These are phyloP conservation scores for Phytophthora idaei DNA, from an alignment of 352 stramenopile species.

Conservation along the genomic window DNA sequence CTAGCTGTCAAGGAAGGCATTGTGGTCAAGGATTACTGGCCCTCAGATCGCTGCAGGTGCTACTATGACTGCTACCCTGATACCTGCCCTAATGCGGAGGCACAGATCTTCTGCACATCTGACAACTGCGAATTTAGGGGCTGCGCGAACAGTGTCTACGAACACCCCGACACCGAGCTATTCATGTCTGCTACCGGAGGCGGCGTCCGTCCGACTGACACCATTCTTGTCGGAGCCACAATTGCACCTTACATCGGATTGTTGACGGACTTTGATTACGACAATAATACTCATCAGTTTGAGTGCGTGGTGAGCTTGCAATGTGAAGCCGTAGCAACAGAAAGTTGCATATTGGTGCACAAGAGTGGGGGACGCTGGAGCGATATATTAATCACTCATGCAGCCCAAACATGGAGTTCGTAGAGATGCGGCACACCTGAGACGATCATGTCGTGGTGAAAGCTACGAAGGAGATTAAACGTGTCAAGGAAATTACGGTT, in stretches of 20 bases:
- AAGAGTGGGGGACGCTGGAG: background rate
- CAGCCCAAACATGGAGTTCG: constrained; percentile 1
- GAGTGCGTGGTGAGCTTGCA: background rate
- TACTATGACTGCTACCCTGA: background rate
- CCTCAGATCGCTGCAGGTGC: background rate
- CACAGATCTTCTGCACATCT: background rate
- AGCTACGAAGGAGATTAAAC: no score
- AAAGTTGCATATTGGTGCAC: constrained; percentile 11
- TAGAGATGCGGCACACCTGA: constrained; percentile 5
- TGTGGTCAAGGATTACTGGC: background rate
- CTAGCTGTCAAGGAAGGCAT: background rate
- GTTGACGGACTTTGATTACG: background rate
- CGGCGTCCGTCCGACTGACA: constrained; percentile 1
- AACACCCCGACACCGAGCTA: background rate
- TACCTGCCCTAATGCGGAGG: background rate
- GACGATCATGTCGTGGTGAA: no score
- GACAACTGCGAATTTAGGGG: background rate
- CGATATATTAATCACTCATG: constrained; percentile 15
- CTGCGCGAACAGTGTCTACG: background rate
- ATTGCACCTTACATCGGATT: constrained; percentile 4
- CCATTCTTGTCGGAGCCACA: background rate
- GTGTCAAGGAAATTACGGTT: no score
- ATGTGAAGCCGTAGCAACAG: background rate
- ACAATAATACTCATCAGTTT: background rate
- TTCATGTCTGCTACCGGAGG: background rate